Percentiles rank a stretch among this genome's conserved stretches.
phyloP scores from a whole-genome alignment of 129 eudicot species.

The Smallanthus sonchifolius region DNA sequence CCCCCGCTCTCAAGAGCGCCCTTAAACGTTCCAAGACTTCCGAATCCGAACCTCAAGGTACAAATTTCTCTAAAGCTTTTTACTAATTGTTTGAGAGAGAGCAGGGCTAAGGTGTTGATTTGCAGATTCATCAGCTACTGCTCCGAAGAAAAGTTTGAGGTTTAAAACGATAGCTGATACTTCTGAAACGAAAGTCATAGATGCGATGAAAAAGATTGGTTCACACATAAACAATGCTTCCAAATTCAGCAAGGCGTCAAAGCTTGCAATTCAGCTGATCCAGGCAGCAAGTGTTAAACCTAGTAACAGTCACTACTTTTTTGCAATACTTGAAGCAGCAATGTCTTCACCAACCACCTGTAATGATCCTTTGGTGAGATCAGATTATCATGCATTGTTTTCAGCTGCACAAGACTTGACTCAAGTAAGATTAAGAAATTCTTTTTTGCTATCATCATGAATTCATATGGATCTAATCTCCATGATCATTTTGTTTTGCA shows the following conservation, averaged over 20 bases:
- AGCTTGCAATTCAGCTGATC: conserved; percentile 88
- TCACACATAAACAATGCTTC: conserved; percentile 72
- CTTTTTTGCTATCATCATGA: background rate
- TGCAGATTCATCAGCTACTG: conserved; percentile 38
- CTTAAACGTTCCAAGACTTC: conserved; percentile 63
- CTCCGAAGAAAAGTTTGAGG: conserved; percentile 59
- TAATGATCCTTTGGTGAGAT: conserved; percentile 59
- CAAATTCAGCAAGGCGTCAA: conserved; percentile 82
- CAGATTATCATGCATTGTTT: conserved; percentile 82
- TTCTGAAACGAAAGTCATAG: conserved; percentile 71
- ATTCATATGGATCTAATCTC: background rate
- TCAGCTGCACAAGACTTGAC: conserved; percentile 65
- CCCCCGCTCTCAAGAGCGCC: conserved; percentile 74
- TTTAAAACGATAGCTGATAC: conserved; percentile 92
- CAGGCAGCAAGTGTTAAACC: conserved; percentile 78
- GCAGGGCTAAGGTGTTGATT: too few relatives aligned
- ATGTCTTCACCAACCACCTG: conserved; percentile 65
- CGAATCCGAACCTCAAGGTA: conserved; percentile 50
- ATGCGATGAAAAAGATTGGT: conserved; percentile 89
- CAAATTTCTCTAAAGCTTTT: background rate
- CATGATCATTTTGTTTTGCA: conserved; percentile 30
- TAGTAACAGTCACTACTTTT: conserved; percentile 57
- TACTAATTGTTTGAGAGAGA: too few relatives aligned
- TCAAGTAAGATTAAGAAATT: conserved; percentile 42
- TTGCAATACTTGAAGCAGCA: conserved; percentile 79